Base-by-base conservation (phyloP, 306 rosid species). In the Cucurbita argyrosperma region DNA sequence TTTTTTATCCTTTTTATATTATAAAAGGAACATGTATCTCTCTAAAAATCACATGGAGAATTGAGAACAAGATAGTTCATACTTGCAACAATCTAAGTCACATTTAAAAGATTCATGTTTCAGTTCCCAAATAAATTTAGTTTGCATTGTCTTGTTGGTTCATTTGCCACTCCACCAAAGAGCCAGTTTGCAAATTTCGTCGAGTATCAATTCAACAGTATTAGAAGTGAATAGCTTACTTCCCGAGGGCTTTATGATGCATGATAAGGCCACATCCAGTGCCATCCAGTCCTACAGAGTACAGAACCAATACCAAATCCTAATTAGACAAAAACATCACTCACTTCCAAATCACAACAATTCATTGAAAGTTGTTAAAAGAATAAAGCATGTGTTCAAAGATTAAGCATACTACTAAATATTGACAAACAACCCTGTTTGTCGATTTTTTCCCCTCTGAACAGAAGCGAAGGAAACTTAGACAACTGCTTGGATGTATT, bases 241-340 rank as follows among this genome's bases (percentile, higher is more conserved):
- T 90, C 76, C 92, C 96, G 78, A 94, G 97, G 80, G 98, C 96
- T 86, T 88, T 84, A 84, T 90, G 97, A 71, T 90, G 97, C 89
- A 94, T 71, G 83, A 79, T 74, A 69, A 94, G 97, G 38, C 97
- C 98, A 76, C 86, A 80, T 63, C 98, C 98, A 67, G 96, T 94
- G 62, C 98, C 94, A 83, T 90, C 98, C 76, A 89, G 42, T 76
- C 97, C 98, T 90, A 77, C 76, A 8, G 46, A 69, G 63, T 90
- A 79, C 76, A 8, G 26, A 69, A 69, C 65, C 68, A 83, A 70
- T 54, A 43, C 53, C 76, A 78, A 81, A 75, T 58, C 76, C 39
- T 75, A 51, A 4, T 49, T 61, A 75, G 76, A 67, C 46, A 61
- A 45, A 45, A 66, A 67, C 54, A 47, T 65, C 52, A 62, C 72